These are phyloP conservation scores for Conticribra guillardii DNA, from an alignment of 108 stramenopile genomes.

Conservation along the genomic window DNA sequence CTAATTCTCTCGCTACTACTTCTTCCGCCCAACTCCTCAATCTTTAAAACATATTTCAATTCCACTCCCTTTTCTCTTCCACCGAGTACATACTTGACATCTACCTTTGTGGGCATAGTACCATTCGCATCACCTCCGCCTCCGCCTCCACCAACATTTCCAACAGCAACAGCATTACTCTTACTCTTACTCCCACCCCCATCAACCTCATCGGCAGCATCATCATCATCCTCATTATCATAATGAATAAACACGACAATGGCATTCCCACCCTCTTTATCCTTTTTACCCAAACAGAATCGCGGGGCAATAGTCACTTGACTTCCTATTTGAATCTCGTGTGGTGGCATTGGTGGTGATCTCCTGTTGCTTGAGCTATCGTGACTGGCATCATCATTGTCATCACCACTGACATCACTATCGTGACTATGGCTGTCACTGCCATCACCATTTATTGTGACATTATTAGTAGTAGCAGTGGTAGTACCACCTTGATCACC, in stretches of 20 bases:
- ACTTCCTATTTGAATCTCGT: background rate
- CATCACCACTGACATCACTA: background rate
- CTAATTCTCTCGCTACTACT: too few relatives aligned
- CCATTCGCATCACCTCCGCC: background rate
- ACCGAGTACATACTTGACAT: background rate
- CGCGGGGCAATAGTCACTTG: background rate
- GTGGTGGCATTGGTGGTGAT: background rate
- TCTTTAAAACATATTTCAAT: background rate
- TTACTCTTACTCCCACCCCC: background rate
- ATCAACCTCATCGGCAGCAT: too few relatives aligned
- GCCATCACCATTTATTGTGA: background rate
- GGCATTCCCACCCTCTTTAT: too few relatives aligned
- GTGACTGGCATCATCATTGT: background rate
- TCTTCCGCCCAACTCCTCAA: background rate
- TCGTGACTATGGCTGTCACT: background rate
- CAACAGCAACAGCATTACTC: background rate
- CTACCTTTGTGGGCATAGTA: background rate
- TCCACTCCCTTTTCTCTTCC: background rate
- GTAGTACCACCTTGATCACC: background rate
- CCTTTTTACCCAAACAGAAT: too few relatives aligned
- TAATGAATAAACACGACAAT: too few relatives aligned
- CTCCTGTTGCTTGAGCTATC: background rate
- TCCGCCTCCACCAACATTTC: background rate
- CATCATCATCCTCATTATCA: too few relatives aligned
- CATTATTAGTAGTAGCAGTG: background rate